Base-by-base conservation (phyloP, 2,329 filamentous ascomycete species). In the Didymella exigua region DNA sequence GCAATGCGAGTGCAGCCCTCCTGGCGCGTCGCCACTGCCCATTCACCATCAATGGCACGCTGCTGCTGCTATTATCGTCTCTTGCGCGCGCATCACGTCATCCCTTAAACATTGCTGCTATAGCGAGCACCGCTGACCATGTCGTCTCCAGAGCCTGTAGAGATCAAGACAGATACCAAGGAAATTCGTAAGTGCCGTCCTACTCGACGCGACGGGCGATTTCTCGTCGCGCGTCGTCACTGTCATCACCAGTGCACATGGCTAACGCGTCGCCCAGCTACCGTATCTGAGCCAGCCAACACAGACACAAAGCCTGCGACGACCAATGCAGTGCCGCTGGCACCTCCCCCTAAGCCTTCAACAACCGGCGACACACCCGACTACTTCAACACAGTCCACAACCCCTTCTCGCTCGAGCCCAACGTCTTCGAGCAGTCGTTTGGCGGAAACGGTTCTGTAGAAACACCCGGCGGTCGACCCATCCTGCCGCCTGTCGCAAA, bases 361-460 rank as follows among this genome's bases (percentile, higher is more conserved):
- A 76, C 75, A 59, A 73, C 76, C 53, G 61, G 68, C 56, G 77
- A 79, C 41, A 78, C 78, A 42, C 75, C 75, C 49, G 81, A 82
- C 64, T 82, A 83, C 68, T 83, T 83, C 70, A 78, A 77, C 61
- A 76, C 70, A n/a, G 70, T 75, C 45, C 77, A 79, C 66, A 79
- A 75, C 55, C 78, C 81, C 58, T 78, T 92, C 72, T 88, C 85
- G 67, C 84, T 89, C 74, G 95, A 98, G 80, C 92, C 92, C 56
- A 98, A 99, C 76, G 93, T 95, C 8, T 98, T 99, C 70, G 95
- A 98, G 75, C 91, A 95, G 77, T 97, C 93, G 6, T 99, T 99
- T 49, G 66, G 61, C 29, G 62, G 62, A 36, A 62, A 61, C 60
- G 64, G 61, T 56, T 60, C 41, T 41, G 78, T 86, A 65, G 91